A percentile compares a stretch with the other conserved stretches of the same genome.
phyloP scores from a whole-genome alignment of 371 early-diverging fungal genomes.

The Parasitella parasitica region DNA sequence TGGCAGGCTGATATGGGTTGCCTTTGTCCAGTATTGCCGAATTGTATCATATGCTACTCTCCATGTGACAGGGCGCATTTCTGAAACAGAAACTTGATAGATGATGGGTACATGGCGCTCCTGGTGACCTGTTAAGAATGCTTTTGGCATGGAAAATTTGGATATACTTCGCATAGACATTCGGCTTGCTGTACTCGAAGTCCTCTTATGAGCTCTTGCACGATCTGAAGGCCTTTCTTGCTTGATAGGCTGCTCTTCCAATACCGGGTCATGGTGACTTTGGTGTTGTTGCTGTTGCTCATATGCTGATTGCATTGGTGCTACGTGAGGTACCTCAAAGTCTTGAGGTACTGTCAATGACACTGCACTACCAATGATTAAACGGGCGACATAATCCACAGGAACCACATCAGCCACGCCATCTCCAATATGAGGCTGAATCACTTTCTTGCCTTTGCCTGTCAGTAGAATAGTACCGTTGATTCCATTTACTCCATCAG shows the following conservation, averaged over 20 bases:
- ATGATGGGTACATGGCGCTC: slow-evolving; percentile 35
- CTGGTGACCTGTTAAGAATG: not conserved
- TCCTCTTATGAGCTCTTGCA: slow-evolving; percentile 10
- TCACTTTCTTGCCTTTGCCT: slow-evolving; percentile 39
- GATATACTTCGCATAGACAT: slow-evolving; percentile 13
- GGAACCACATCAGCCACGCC: slow-evolving; percentile 55
- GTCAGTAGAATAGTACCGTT: slow-evolving; percentile 43
- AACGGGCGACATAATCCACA: slow-evolving; percentile 50
- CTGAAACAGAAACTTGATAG: slow-evolving; percentile 32
- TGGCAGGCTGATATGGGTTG: slow-evolving; percentile 26
- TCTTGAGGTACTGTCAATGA: slow-evolving; percentile 18
- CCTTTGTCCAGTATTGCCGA: slow-evolving; percentile 46
- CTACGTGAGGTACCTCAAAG: slow-evolving; percentile 5
- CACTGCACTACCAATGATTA: slow-evolving; percentile 44
- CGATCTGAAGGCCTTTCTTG: not conserved
- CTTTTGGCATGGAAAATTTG: not conserved
- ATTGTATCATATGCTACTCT: slow-evolving; percentile 42
- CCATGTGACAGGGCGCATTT: slow-evolving; percentile 37
- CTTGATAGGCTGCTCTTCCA: not conserved
- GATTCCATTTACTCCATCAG: slow-evolving; percentile 60
- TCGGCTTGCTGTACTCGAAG: slow-evolving; percentile 16
- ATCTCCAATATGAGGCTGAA: slow-evolving; percentile 38
- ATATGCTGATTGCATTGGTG: not conserved
- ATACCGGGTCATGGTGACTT: not conserved
- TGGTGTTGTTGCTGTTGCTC: not conserved